These are phyloP conservation scores for Fusarium domesticum DNA, from an alignment of 2,329 filamentous ascomycete species.

Conservation along the genomic window DNA sequence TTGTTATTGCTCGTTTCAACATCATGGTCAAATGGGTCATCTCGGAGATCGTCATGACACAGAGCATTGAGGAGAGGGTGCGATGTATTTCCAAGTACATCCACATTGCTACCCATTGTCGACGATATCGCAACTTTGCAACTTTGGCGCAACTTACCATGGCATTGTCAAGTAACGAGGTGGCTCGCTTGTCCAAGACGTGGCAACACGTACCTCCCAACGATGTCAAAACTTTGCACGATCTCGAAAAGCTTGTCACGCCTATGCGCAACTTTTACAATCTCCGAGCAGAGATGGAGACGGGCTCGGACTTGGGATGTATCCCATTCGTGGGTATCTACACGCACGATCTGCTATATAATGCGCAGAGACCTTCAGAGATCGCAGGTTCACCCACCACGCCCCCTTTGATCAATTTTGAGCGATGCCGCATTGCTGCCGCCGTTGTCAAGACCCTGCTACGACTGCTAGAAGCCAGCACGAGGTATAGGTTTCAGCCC, in stretches of 20 bases:
- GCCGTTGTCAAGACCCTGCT: conserved; percentile 76
- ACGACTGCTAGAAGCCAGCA: conserved; percentile 74
- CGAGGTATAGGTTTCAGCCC: conserved; percentile 69
- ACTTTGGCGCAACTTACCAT: conserved; percentile 80
- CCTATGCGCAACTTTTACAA: conserved; percentile 76
- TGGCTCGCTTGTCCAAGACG: conserved; percentile 64
- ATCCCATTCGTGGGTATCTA: conserved; percentile 84
- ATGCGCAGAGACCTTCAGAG: conserved; percentile 73
- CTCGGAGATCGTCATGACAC: conserved; percentile 74
- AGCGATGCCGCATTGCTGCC: conserved; percentile 73
- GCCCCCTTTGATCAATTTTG: conserved; percentile 76
- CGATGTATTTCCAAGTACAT: conserved; percentile 77
- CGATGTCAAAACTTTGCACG: conserved; percentile 63
- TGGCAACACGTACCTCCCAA: conserved; percentile 66
- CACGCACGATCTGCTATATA: conserved; percentile 79
- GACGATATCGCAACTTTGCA: conserved; percentile 75
- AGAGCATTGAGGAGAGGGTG: conserved; percentile 68
- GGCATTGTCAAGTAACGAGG: conserved; percentile 70
- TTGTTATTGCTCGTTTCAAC: conserved; percentile 83
- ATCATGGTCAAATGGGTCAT: conserved; percentile 85
- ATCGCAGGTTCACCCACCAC: conserved; percentile 65
- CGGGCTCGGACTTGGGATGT: conserved; percentile 63
- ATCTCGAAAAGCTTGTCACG: conserved; percentile 70
- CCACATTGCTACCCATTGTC: conserved; percentile 74
- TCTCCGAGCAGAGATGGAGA: conserved; percentile 76